Evolutionary conservation across 768 basidiomycete genomes (phyloP).

Genomic region (Tricholoma saponaceum): DNA sequence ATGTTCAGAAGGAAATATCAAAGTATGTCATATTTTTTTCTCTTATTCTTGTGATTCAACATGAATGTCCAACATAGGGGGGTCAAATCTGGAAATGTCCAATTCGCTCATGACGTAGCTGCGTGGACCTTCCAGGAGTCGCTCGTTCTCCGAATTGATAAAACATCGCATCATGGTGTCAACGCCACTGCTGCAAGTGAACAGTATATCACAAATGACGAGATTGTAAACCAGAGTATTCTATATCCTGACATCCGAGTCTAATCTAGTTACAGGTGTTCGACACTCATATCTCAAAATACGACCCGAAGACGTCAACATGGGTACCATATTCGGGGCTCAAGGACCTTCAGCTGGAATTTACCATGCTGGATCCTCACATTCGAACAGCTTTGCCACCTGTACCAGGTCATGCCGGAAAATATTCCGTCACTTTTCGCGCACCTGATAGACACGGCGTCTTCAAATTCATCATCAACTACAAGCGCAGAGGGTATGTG

Average conservation of each 20-base stretch:
- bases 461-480: constrained; percentile 93
- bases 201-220: constrained; percentile 82
- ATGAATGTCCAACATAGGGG: constrained; percentile 34
- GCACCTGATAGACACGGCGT: constrained; percentile 96
- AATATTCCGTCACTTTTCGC: constrained; percentile 81
- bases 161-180: constrained; percentile 65
- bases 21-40: constrained; percentile 39
- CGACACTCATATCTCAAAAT: constrained; percentile 67
- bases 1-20: constrained; percentile 56
- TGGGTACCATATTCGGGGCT: constrained; percentile 77
- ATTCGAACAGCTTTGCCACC: constrained; percentile 74
- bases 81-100: constrained; percentile 66
- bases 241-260: not conserved
- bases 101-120: constrained; percentile 70
- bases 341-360: constrained; percentile 86
- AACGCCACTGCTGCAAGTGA: constrained; percentile 60
- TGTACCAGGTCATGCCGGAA: constrained; percentile 51
- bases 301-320: constrained; percentile 43
- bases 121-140: constrained; percentile 92
- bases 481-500: constrained; percentile 83
- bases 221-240: constrained; percentile 50
- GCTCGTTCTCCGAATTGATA: constrained; percentile 74
- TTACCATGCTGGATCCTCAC: constrained; percentile 99
- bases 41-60: not conserved
- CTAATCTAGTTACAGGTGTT: constrained; percentile 52